Evolutionary conservation across 352 stramenopile species (phyloP).

Genomic region (Globisporangium nagaii): DNA sequence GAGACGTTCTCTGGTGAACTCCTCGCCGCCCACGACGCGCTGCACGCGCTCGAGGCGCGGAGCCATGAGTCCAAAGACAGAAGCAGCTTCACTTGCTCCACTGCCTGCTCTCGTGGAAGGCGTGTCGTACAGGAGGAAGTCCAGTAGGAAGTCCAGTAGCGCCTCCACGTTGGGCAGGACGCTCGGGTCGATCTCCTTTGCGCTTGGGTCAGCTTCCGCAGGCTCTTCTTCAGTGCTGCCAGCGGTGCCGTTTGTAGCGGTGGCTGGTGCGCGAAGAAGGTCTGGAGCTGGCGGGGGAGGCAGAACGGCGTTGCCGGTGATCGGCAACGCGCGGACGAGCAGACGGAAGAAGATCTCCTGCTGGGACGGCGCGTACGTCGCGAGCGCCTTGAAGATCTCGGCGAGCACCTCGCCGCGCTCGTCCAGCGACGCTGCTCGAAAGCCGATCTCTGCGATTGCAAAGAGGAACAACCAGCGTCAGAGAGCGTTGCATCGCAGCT

Average conservation of each 20-base stretch:
- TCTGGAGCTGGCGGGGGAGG: not conserved
- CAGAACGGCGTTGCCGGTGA: slow-evolving; percentile 21
- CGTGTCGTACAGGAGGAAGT: slow-evolving; percentile 57
- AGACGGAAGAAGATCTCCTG: slow-evolving; percentile 67
- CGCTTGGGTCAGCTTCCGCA: not conserved
- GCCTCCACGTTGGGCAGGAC: slow-evolving; percentile 27
- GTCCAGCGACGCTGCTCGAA: slow-evolving; percentile 34
- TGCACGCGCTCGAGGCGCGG: slow-evolving; percentile 46
- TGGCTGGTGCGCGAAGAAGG: not conserved
- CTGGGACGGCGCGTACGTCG: slow-evolving; percentile 25
- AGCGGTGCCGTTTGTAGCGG: not conserved
- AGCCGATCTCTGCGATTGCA: slow-evolving; percentile 65
- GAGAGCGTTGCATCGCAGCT: too few species aligned
- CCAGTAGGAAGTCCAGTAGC: slow-evolving; percentile 66
- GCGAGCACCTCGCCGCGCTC: slow-evolving; percentile 36
- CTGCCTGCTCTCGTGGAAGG: slow-evolving; percentile 7
- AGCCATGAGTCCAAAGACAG: slow-evolving; percentile 36
- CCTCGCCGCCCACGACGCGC: slow-evolving; percentile 30
- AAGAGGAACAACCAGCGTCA: not conserved
- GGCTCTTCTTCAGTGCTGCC: not conserved
- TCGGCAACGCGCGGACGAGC: slow-evolving; percentile 42
- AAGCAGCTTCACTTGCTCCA: slow-evolving; percentile 1
- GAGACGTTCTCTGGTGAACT: slow-evolving; percentile 37
- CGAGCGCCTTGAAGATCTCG: slow-evolving; percentile 23
- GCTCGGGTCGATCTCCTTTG: slow-evolving; percentile 5